Conservation (phyloP, 345 rosid species). For the Acer negundo region DNA sequence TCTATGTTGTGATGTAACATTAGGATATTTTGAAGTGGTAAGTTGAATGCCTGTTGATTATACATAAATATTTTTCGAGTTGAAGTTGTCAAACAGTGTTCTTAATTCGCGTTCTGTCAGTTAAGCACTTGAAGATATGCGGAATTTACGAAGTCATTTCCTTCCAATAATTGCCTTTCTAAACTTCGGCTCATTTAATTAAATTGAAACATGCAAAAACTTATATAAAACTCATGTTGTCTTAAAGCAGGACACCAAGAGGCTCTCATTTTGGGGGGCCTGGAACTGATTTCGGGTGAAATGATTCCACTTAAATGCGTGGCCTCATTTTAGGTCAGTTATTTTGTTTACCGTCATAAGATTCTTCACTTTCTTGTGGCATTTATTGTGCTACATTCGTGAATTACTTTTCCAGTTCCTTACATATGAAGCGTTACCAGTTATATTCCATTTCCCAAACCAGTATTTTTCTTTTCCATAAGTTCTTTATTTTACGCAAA, state of each 20-base stretch:
- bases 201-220: constrained; percentile 66
- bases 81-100: constrained; percentile 30
- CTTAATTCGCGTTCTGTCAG: constrained; percentile 40
- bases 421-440: constrained; percentile 34
- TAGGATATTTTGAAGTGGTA: constrained; percentile 20
- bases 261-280: constrained; percentile 99
- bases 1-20: not conserved
- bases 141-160: constrained; percentile 53
- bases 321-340: constrained; percentile 99
- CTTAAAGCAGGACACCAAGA: constrained; percentile 96
- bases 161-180: constrained; percentile 68
- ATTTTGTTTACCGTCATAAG: constrained; percentile 72
- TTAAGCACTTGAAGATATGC: constrained; percentile 45
- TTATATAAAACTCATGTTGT: constrained; percentile 93
- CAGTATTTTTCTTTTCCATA: constrained; percentile 31
- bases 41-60: constrained; percentile 33
- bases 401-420: constrained; percentile 53
- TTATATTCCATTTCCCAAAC: constrained; percentile 34
- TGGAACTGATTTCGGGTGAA: constrained; percentile 95
- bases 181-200: constrained; percentile 65
- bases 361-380: constrained; percentile 60
- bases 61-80: constrained; percentile 10
- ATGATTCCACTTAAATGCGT: constrained; percentile 95
- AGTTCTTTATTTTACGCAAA: constrained; percentile 30
- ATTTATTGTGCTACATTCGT: constrained; percentile 53